These are phyloP conservation scores for Geranomyces variabilis DNA, from an alignment of 192 early-diverging fungal species.

Conservation along the genomic window DNA sequence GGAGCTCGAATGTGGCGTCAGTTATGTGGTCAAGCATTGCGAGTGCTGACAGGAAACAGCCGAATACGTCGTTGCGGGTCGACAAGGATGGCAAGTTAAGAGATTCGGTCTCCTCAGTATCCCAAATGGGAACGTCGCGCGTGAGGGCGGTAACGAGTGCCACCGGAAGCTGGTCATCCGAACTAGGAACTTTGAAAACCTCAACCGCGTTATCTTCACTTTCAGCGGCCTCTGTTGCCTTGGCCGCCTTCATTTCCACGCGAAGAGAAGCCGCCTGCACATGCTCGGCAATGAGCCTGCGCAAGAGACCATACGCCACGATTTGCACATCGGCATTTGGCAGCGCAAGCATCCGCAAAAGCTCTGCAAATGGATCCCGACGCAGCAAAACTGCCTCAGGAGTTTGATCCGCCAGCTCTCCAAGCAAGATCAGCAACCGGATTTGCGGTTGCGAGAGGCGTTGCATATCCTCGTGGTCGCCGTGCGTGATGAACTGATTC, in stretches of 20 bases:
- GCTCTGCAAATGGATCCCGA: constrained; percentile 24
- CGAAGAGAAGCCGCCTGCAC: constrained; percentile 43
- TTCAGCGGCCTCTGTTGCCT: constrained; percentile 9
- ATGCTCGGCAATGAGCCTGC: constrained; percentile 32
- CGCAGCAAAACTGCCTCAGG: constrained; percentile 34
- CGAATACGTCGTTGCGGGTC: constrained; percentile 38
- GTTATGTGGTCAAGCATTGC: constrained; percentile 76
- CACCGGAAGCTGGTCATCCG: constrained; percentile 15
- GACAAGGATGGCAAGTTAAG: not conserved
- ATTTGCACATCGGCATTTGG: constrained; percentile 43
- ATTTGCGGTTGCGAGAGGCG: constrained; percentile 20
- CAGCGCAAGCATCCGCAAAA: constrained; percentile 33
- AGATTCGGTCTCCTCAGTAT: not conserved
- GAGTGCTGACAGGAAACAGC: constrained; percentile 75
- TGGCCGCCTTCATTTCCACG: constrained; percentile 41
- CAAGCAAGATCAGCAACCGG: constrained; percentile 28
- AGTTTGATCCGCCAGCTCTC: constrained; percentile 24
- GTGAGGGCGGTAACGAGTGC: not conserved
- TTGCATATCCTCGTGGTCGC: not conserved
- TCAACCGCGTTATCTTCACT: constrained; percentile 27
- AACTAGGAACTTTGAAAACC: constrained; percentile 10
- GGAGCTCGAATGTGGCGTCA: constrained; percentile 58
- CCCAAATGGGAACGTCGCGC: not conserved
- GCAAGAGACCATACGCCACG: constrained; percentile 36
- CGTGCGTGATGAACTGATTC: constrained; percentile 10